Conservation (phyloP, 768 basidiomycete genomes). For the Cystobasidiopsis lactophilus region DNA sequence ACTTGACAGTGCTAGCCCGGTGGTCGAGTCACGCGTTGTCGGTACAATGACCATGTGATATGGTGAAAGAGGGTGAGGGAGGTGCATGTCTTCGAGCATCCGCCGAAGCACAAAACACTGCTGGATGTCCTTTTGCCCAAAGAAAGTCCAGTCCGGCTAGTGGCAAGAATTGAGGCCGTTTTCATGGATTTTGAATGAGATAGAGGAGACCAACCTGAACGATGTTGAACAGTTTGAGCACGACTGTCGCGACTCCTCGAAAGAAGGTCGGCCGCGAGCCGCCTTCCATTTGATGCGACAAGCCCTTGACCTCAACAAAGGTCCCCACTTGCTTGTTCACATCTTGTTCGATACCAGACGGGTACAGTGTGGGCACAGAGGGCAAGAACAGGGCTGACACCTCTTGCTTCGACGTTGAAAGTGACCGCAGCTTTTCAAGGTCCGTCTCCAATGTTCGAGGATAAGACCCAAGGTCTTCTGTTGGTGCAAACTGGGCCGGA, state of each 20-base stretch:
- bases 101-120: constrained; percentile 69
- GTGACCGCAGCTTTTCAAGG: constrained; percentile 36
- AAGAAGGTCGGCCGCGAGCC: constrained; percentile 70
- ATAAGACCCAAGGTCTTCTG: constrained; percentile 78
- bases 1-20: constrained; percentile 67
- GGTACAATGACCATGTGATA: constrained; percentile 65
- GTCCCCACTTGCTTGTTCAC: constrained; percentile 55
- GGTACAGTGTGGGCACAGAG: constrained; percentile 64
- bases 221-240: constrained; percentile 81
- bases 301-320: constrained; percentile 79
- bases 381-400: constrained; percentile 62
- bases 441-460: constrained; percentile 67
- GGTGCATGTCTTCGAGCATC: constrained; percentile 52
- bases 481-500: constrained; percentile 87
- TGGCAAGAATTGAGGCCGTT: background rate
- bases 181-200: background rate
- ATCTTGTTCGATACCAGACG: constrained; percentile 66
- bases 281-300: constrained; percentile 83
- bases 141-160: constrained; percentile 23
- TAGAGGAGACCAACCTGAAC: constrained; percentile 30
- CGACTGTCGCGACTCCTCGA: constrained; percentile 81
- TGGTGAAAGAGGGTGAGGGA: constrained; percentile 45
- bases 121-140: constrained; percentile 97
- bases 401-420: constrained; percentile 20
- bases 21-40: constrained; percentile 42